Conservation (phyloP, 2,329 filamentous ascomycete species). For the Epichloe gansuensis region DNA sequence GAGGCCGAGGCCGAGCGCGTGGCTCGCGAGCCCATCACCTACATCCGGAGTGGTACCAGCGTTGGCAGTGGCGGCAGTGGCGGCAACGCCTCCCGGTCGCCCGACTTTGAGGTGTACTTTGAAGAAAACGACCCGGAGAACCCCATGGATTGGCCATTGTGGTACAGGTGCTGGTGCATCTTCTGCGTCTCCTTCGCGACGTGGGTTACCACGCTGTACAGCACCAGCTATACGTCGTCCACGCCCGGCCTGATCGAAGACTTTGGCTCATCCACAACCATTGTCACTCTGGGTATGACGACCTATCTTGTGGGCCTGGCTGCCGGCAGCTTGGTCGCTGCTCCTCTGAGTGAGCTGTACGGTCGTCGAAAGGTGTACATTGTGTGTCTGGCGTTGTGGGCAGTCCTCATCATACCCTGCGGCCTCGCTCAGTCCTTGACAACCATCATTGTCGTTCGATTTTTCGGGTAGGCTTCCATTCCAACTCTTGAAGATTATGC, state of each 20-base stretch:
- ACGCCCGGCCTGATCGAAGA: conserved; percentile 56
- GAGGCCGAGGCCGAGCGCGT: conserved; percentile 28
- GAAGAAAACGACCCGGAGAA: conserved; percentile 50
- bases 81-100: conserved; percentile 31
- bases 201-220: conserved; percentile 54
- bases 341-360: conserved; percentile 61
- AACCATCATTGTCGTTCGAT: conserved; percentile 59
- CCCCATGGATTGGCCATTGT: conserved; percentile 55
- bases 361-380: conserved; percentile 60
- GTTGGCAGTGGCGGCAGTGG: conserved; percentile 25
- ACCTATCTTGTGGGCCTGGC: conserved; percentile 69
- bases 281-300: conserved; percentile 66
- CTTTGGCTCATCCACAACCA: conserved; percentile 46
- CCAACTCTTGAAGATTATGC: too few species aligned
- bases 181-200: conserved; percentile 34
- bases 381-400: conserved; percentile 50
- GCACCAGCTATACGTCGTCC: conserved; percentile 65
- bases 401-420: conserved; percentile 58
- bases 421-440: conserved; percentile 56
- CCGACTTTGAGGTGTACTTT: conserved; percentile 64
- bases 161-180: conserved; percentile 30
- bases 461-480: conserved; percentile 46
- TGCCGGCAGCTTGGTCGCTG: conserved; percentile 57
- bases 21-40: conserved; percentile 33
- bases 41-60: conserved; percentile 23